A percentile compares a stretch with the other conserved stretches of the same genome.
phyloP scores from a whole-genome alignment of 2,329 filamentous ascomycete species.

The Trichoderma sp. region DNA sequence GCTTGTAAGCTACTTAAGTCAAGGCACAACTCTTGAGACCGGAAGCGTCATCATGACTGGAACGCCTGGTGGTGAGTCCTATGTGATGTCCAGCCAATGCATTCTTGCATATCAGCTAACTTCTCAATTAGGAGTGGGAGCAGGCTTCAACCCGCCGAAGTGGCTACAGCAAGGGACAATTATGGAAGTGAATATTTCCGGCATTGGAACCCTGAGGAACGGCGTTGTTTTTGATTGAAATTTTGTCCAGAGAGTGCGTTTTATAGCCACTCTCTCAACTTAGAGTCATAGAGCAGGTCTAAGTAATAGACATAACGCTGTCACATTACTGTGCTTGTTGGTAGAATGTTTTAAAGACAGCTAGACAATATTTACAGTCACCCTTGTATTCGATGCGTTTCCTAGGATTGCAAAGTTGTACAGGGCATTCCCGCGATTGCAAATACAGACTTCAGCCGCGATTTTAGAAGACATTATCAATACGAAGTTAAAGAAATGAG shows the following conservation, averaged over 20 bases:
- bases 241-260: background rate
- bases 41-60: slow-evolving; percentile 46
- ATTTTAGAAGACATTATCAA: no score
- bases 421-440: no score
- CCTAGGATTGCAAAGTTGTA: background rate
- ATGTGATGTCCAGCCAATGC: background rate
- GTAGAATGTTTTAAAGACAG: background rate
- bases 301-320: background rate
- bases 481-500: no score
- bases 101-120: background rate
- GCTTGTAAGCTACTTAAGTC: slow-evolving; percentile 37
- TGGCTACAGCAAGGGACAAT: slow-evolving; percentile 39
- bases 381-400: no score
- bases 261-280: no score
- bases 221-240: slow-evolving; percentile 25
- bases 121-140: slow-evolving; percentile 35
- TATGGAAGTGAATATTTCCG: slow-evolving; percentile 39
- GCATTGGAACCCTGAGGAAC: slow-evolving; percentile 43
- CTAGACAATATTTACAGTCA: background rate
- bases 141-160: slow-evolving; percentile 40
- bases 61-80: slow-evolving; percentile 39
- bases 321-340: background rate
- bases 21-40: slow-evolving; percentile 42
- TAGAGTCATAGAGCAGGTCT: background rate
- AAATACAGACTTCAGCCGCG: no score